Base-by-base conservation (phyloP, 257 asterid genomes). In the Solanum medicagineum region DNA sequence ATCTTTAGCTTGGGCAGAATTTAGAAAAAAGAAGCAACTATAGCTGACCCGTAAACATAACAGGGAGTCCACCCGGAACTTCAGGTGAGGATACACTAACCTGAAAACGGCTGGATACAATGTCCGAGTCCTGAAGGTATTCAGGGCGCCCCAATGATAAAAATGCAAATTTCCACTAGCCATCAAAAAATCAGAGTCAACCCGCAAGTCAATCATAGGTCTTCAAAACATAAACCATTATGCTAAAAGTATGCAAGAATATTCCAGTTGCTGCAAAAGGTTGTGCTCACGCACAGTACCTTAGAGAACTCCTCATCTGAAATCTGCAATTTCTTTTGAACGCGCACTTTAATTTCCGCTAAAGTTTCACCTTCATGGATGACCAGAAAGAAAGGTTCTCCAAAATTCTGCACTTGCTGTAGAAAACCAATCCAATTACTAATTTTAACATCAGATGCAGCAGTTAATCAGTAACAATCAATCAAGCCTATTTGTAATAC, bases 321-420 rank as follows among this genome's bases (percentile, higher is more conserved):
- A 80, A 97, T 93, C 90, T 91, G 98, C 90, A 95, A 89, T 87
- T 94, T 97, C 93, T 92, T 94, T 87, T 94, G 99, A 88, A 97
- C 90, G 74, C 98, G 97, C 68, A 85, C 85, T 89, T 95, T 97
- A 82, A 97, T 94, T 80, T 93, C 94, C 26, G 92, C 95, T 89
- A 97, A 87, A 80, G 95, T 93, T 88, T 97, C 99, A 68, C 96
- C 99, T 88, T 97, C 99, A 81, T 90, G 98, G 81, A 97, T 91
- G 86, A 93, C 95, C 91, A 97, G 88, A 85, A 95, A 94, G 92
- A 97, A 95, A 42, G 99, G 99, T 53, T 97, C 98, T 87, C 98
- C 99, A 26, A 97, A 97, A 88, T 95, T 94, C 91, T 92, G 98
- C 88, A 94, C 93, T 91, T 93, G 97, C 99, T 95, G 95, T 89